Evolutionary conservation across 169 alveolate species (phyloP), one percentile per base, ranked within the genome.

Genomic region (Cyclospora cayetanensis): DNA sequence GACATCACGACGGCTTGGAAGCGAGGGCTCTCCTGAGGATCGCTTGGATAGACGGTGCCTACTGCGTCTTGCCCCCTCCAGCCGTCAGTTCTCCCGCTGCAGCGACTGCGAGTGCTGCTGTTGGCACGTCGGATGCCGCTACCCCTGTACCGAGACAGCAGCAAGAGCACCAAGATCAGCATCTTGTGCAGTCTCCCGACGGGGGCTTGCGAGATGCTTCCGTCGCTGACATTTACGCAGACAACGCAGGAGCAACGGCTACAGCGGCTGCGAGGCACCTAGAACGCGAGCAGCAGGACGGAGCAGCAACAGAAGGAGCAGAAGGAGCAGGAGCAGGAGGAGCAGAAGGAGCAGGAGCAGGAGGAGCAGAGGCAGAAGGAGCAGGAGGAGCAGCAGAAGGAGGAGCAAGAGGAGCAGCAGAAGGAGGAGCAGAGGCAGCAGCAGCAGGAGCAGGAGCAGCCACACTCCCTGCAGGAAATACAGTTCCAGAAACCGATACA

Each of bases 31-130:
- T 80, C n/a, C 22, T 43, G 25, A 34, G 43, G 34, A 41, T 80
- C 25, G 22, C 31, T 46, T 43, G 79, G 80, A 37, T 41, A 15
- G 80, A 66, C 29, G 84, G 82, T 20, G 91, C 88, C 50, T 77
- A 77, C 70, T 43, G 34, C 88, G 88, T 77, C 52, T 25, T 77
- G 3, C 88, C 88, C 3, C 53, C 72, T 25, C 46, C 20, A 9
- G 46, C 80, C 60, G 60, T 11, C 60, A 5, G n/a, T 11, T 46
- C 80, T 22, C n/a, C 80, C 34, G 12, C 80, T 27, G 41, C 80
- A 1, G 27, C 9, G 25, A 12, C 80, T 29, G 22, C 46, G 15
- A 12, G 34, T 68, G 80, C 52, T 5, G 80, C 80, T 68, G 80
- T 46, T 4, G 80, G 11, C 34, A 60, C n/a, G 9, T 27, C 52